Conservation (phyloP, 805 yeast species). For the Dipodascopsis uninucleata region DNA sequence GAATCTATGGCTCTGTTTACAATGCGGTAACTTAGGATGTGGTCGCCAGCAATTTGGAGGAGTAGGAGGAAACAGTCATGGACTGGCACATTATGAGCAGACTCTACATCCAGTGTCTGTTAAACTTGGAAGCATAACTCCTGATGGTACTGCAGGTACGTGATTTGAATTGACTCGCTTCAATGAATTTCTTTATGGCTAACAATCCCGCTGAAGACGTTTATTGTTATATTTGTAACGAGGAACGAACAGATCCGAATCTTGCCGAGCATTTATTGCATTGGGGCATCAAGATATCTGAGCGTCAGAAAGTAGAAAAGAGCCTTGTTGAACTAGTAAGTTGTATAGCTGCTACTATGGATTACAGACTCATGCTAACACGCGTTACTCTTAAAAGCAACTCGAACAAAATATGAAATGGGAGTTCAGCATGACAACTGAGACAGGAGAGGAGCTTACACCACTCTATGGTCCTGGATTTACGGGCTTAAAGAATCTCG, state of each 20-base stretch:
- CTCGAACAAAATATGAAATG: slow-evolving; percentile 89
- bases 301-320: slow-evolving; percentile 73
- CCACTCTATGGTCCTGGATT: slow-evolving; percentile 72
- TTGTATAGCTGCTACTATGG: background rate
- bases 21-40: slow-evolving; percentile 90
- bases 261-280: slow-evolving; percentile 47
- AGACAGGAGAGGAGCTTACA: slow-evolving; percentile 58
- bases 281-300: slow-evolving; percentile 63
- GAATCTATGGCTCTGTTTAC: slow-evolving; percentile 88
- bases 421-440: slow-evolving; percentile 81
- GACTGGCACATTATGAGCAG: slow-evolving; percentile 62
- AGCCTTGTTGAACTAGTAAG: slow-evolving; percentile 65
- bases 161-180: background rate
- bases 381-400: slow-evolving; percentile 40
- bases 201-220: slow-evolving; percentile 51
- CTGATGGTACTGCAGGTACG: slow-evolving; percentile 52
- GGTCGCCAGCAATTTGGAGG: slow-evolving; percentile 95
- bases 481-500: slow-evolving; percentile 84
- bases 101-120: slow-evolving; percentile 77
- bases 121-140: slow-evolving; percentile 82
- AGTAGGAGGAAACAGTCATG: slow-evolving; percentile 91
- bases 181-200: too few species aligned
- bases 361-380: background rate
- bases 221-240: slow-evolving; percentile 84
- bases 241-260: slow-evolving; percentile 75